Base-by-base conservation (phyloP, 352 stramenopile species). In the Thalassiosira delicatula region DNA sequence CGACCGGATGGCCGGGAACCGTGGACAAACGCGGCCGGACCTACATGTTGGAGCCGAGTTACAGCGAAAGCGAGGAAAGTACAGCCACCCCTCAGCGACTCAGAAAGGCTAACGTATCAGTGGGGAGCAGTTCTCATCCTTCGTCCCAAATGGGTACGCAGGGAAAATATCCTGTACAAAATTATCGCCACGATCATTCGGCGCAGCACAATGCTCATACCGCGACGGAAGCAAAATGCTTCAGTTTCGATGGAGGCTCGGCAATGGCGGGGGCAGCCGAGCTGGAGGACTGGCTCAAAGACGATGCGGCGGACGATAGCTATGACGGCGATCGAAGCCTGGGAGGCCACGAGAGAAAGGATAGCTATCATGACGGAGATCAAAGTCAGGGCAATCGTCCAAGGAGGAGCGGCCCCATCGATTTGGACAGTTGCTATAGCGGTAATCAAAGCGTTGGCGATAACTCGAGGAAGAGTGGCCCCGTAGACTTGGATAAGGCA, bases 1-100 rank as follows among this genome's bases (percentile, higher is more conserved):
- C 88, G 46, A 83, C 87, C 1, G 86, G 79, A 72, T 94, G 90
- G 90, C 90, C 90, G 14, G 90, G 90, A 5, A 94, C 90, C 0
- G 82, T 93, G 21, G 86, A 94, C 61, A 86, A 83, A 53, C 63
- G 71, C 29, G 90, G 90, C 1, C 79, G 54, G 29, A 84, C 85
- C 1, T 83, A 84, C 29, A 37, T 63, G 7, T 85, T 90, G 73
- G 71, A 90, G 65, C 80, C 73, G 12, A 92, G 86, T 75, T 91
- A 91, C 75, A 89, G 87, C 23, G 88, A 91, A 51, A 90, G 83
- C 53, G 81, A 88, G 42, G 76, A 61, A 37, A n/a, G n/a, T n/a
- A n/a, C n/a, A n/a, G n/a, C n/a, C n/a, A n/a, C n/a, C n/a, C n/a
- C n/a, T n/a, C n/a, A n/a, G n/a, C n/a, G n/a, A n/a, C n/a, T n/a